Evolutionary conservation across 1,284 basidiomycete genomes (phyloP), one percentile per base, ranked within the genome.

Genomic region (Phellinidium pouzarii): DNA sequence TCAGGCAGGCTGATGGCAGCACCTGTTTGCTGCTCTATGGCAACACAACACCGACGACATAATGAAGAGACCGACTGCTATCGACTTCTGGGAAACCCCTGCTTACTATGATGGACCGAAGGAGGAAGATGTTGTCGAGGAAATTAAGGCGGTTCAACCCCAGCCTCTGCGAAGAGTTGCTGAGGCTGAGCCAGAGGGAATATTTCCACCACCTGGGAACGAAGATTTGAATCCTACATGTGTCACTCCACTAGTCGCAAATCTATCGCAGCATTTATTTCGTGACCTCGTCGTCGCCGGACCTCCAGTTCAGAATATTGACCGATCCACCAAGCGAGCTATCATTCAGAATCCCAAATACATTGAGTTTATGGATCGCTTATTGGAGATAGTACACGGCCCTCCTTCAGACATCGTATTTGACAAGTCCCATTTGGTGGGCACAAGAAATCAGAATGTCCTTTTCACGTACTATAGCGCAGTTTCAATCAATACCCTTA

Each of bases 161-260:
- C 45, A 44, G 42, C 23, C 31, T 17, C 11, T 17, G 11, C 40
- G 22, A 29, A 34, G 17, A 26, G 23, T 36, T 6, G 44, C 11
- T 29, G 45, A 6, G 14, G 45, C 26, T 34, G 44, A 45, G 11
- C 27, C 3, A 44, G 45, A 19, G 25, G 41, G 12, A 23, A 46
- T 22, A 40, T 12, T 4, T 26, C 38, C n/a, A 9, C 29, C 23
- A 20, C 17, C 48, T 9, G n/a, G 34, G 14, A 49, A 50, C n/a
- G 44, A 79, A 56, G 78, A 76, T 45, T 78, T 80, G 60, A 74
- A 66, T 17, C 66, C 67, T 1, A 85, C 82, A 0, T 75, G 77
- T 48, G 80, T 86, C 2, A 86, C 83, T 0, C 77, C 78, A 0
- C 68, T 72, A 9, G 78, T 87, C 44, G 72, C 71, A 11, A 59